Base-by-base conservation (phyloP, 768 basidiomycete genomes). In the Collybiopsis luxurians region DNA sequence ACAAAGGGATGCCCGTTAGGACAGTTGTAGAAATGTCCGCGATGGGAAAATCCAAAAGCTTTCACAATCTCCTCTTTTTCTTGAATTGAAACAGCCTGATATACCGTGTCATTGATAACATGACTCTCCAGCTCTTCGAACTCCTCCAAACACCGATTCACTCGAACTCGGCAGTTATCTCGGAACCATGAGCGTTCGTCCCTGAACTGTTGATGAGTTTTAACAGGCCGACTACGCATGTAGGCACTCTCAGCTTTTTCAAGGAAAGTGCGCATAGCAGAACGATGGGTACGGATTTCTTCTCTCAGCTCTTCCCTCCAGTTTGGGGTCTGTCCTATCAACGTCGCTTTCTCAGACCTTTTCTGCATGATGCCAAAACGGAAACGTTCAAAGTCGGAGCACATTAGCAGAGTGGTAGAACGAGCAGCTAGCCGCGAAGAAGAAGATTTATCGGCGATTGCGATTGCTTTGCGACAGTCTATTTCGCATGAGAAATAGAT, bases 1-100 rank as follows among this genome's bases (percentile, higher is more conserved):
- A 83, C 79, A 55, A 82, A 87, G 0, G 78, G 73, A 60, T 88
- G 86, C 0, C 86, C 86, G 49, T 86, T 86, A 0, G 70, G 75
- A 55, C 82, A 83, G 17, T 73, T 76, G 55, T 78, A 80, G 57
- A 75, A 81, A 61, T 80, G 79, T 0, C 78, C 53, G 51, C 39
- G 55, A 67, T 10, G 42, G 24, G 52, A 36, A 58, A 85, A 85
- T 23, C 67, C 53, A n/a, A 85, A 64, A 0, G 79, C 79, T 43
- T 73, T 73, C 34, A 86, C 74, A 28, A 87, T 73, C 11, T 67
- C 67, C 59, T 75, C 76, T 28, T 75, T 74, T 60, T 88, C 86
- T 3, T 84, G 71, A 44, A 80, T 63, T 12, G 83, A 82, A 2
- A 87, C 66, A 0, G 80, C 69, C 53, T 76, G 60, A 55, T 87